Conservation (phyloP, 192 early-diverging fungal species). For the Funneliformis mosseae region DNA sequence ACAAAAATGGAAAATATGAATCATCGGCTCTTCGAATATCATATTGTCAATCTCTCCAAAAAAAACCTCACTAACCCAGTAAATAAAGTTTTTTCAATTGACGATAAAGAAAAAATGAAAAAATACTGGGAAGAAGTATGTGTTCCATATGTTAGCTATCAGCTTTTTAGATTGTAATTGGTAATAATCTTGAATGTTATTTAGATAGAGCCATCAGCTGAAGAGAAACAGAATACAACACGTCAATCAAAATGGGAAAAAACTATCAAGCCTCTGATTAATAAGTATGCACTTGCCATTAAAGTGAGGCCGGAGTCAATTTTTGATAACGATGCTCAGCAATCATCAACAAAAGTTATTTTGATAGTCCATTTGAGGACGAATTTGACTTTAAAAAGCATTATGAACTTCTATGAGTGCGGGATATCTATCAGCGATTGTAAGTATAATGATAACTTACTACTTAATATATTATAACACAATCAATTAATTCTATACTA, state of each 20-base stretch:
- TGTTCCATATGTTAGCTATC: constrained; percentile 4
- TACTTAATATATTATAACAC: too few relatives aligned
- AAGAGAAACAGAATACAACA: constrained; percentile 30
- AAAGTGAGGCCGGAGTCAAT: not conserved
- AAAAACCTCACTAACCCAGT: constrained; percentile 30
- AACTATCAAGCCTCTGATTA: constrained; percentile 18
- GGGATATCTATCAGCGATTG: too few relatives aligned
- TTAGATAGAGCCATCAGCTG: constrained; percentile 31
- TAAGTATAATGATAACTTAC: too few relatives aligned
- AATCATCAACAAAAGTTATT: constrained; percentile 28
- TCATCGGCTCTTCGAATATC: constrained; percentile 30
- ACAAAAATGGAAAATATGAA: constrained; percentile 22
- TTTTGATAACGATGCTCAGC: constrained; percentile 27
- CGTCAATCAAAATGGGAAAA: constrained; percentile 25
- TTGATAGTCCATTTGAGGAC: constrained; percentile 27
- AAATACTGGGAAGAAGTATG: constrained; percentile 11
- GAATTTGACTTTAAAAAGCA: constrained; percentile 32
- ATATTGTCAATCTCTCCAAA: constrained; percentile 30
- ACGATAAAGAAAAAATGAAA: constrained; percentile 32
- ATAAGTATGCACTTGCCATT: constrained; percentile 28
- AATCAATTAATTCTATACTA: too few relatives aligned
- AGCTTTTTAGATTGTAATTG: constrained; percentile 9
- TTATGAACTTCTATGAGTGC: constrained; percentile 32
- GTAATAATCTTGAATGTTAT: constrained; percentile 30
- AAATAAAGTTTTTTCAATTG: constrained; percentile 27